Evolutionary conservation across 208 protist species (phyloP).

Genomic region (Acanthamoeba sp.): DNA sequence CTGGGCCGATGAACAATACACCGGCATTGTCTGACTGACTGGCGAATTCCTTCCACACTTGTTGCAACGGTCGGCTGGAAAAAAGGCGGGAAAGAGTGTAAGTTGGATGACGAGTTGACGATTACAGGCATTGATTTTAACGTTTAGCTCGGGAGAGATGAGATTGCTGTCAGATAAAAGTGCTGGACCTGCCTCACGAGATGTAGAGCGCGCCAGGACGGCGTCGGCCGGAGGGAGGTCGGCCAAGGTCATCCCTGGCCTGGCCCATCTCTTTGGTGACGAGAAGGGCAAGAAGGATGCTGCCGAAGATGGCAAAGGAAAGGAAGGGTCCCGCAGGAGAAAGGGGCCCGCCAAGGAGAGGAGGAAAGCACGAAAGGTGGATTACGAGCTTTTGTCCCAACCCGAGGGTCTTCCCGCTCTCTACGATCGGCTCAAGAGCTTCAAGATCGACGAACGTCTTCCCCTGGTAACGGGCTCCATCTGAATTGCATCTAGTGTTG

Average conservation of each 20-base stretch:
- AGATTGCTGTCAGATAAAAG: not conserved
- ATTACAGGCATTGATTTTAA: too few relatives aligned
- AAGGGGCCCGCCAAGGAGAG: not conserved
- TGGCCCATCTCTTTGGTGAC: constrained; percentile 11
- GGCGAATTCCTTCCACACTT: too few relatives aligned
- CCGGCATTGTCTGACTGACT: too few relatives aligned
- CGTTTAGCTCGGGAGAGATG: too few relatives aligned
- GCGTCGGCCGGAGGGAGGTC: not conserved
- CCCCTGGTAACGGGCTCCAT: not conserved
- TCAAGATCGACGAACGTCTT: constrained; percentile 26
- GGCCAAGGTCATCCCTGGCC: not conserved
- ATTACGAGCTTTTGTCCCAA: constrained; percentile 7
- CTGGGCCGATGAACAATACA: too few relatives aligned
- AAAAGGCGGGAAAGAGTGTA: too few relatives aligned
- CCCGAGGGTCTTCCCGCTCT: constrained; percentile 16
- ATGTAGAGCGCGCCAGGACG: not conserved
- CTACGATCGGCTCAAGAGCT: not conserved
- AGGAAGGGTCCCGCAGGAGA: not conserved
- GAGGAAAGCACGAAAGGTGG: not conserved
- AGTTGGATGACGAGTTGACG: too few relatives aligned
- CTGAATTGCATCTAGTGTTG: not conserved
- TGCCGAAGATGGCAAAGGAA: not conserved
- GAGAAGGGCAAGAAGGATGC: not conserved
- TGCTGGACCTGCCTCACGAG: too few relatives aligned
- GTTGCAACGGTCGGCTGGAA: too few relatives aligned